These are phyloP conservation scores for Talaromyces sp. DNA, from an alignment of 2,329 filamentous ascomycete species.

Conservation along the genomic window DNA sequence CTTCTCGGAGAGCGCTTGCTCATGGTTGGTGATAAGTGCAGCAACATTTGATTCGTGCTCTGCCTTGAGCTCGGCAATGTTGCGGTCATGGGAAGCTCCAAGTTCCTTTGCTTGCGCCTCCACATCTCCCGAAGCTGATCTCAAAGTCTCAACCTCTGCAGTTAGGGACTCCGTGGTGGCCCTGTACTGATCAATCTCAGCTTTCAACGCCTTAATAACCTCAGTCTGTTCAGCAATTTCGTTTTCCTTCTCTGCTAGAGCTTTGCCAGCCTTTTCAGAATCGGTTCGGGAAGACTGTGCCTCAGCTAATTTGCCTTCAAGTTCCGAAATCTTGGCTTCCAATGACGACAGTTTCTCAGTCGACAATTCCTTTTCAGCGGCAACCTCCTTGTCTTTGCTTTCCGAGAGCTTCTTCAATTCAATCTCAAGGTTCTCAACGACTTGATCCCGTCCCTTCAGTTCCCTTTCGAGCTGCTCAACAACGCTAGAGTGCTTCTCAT, in stretches of 20 bases:
- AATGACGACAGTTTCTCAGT: constrained; percentile 26
- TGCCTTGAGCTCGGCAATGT: constrained; percentile 27
- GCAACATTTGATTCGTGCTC: constrained; percentile 24
- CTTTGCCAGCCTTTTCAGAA: constrained; percentile 22
- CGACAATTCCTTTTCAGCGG: constrained; percentile 30
- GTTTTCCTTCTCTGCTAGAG: constrained; percentile 34
- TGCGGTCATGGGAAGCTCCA: constrained; percentile 25
- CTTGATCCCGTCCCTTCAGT: constrained; percentile 32
- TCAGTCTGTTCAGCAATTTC: constrained; percentile 28
- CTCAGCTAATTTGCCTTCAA: constrained; percentile 33
- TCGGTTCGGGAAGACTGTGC: constrained; percentile 26
- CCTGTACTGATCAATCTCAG: constrained; percentile 17
- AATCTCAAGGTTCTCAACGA: constrained; percentile 35
- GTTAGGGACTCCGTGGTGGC: constrained; percentile 30
- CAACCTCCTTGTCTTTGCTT: constrained; percentile 33
- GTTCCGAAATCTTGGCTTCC: constrained; percentile 31
- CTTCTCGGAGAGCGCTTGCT: constrained; percentile 30
- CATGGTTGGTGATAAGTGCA: constrained; percentile 26
- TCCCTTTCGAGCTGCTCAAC: constrained; percentile 25
- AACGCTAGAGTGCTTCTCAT: constrained; percentile 20
- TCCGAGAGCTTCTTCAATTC: constrained; percentile 34
- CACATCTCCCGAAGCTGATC: constrained; percentile 20
- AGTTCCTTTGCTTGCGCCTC: constrained; percentile 26
- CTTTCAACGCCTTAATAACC: constrained; percentile 17
- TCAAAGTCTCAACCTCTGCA: constrained; percentile 27